Evolutionary conservation across 257 asterid genomes (phyloP).

Genomic region (Salvia hispanica): DNA sequence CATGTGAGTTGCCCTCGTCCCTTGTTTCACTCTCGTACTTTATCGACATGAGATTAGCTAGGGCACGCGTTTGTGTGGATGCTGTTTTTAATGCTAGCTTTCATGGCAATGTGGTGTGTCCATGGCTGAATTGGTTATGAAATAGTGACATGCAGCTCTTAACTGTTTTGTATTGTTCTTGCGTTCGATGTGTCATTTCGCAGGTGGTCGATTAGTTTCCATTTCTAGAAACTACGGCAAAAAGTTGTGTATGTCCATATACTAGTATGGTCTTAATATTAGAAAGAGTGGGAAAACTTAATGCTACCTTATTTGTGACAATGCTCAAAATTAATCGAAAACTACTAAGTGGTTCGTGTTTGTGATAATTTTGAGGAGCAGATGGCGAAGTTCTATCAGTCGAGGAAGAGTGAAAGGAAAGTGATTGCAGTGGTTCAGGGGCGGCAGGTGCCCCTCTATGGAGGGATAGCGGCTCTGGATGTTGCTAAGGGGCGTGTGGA

Average conservation of each 20-base stretch:
- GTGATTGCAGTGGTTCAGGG: conserved; percentile 56
- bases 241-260: not conserved
- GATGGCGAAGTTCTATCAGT: conserved; percentile 67
- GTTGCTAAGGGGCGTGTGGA: conserved; percentile 44
- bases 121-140: not conserved
- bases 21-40: not conserved
- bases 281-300: not conserved
- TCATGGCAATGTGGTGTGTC: not conserved
- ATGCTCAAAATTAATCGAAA: not conserved
- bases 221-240: not conserved
- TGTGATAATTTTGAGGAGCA: conserved; percentile 29
- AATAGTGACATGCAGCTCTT: not conserved
- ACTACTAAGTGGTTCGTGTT: not conserved
- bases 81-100: not conserved
- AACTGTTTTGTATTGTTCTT: not conserved
- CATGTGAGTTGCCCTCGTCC: conserved; percentile 42
- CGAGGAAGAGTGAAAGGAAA: conserved; percentile 64
- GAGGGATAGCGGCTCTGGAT: conserved; percentile 61
- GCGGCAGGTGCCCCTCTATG: conserved; percentile 84
- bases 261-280: too few relatives aligned
- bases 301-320: not conserved
- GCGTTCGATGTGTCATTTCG: not conserved
- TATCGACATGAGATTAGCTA: not conserved
- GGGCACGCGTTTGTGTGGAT: too few relatives aligned
- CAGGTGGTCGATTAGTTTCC: not conserved